Evolutionary conservation across 257 asterid genomes (phyloP).

Genomic region (Leonotis leonurus): DNA sequence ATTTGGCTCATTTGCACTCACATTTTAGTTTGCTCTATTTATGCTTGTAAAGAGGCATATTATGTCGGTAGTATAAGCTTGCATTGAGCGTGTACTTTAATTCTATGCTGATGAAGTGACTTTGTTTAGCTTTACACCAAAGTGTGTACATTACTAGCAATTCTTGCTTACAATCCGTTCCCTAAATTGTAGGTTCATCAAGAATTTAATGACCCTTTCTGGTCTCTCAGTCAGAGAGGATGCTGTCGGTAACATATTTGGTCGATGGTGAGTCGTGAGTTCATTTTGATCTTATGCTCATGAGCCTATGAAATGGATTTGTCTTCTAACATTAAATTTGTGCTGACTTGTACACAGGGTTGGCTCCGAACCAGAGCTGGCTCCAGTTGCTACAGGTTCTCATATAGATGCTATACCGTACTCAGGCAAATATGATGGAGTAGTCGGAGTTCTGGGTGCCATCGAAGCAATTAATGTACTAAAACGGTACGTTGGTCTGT

Average conservation of each 20-base stretch:
- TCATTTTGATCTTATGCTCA: background rate
- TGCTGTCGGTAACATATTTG: conserved; percentile 88
- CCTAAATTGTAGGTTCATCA: conserved; percentile 48
- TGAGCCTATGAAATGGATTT: too few species aligned
- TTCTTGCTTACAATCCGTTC: background rate
- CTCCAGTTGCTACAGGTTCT: conserved; percentile 83
- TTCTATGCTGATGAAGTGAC: too few species aligned
- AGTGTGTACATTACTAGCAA: background rate
- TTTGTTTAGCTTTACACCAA: background rate
- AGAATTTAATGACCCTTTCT: conserved; percentile 60
- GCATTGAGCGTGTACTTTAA: too few species aligned
- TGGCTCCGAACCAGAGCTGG: conserved; percentile 66
- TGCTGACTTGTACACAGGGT: conserved; percentile 33
- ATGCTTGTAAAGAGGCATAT: background rate
- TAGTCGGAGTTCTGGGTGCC: conserved; percentile 95
- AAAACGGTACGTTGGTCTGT: conserved; percentile 40
- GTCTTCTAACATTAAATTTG: background rate
- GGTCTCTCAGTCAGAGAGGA: conserved; percentile 84
- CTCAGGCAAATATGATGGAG: conserved; percentile 94
- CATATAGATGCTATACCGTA: conserved; percentile 93
- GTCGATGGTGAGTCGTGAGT: conserved; percentile 64
- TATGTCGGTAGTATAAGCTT: background rate
- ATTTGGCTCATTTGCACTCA: background rate
- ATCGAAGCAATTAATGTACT: conserved; percentile 89
- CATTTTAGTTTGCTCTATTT: background rate